Conservation (phyloP, 148 eudicot genomes). For the Arbutus unedo region DNA sequence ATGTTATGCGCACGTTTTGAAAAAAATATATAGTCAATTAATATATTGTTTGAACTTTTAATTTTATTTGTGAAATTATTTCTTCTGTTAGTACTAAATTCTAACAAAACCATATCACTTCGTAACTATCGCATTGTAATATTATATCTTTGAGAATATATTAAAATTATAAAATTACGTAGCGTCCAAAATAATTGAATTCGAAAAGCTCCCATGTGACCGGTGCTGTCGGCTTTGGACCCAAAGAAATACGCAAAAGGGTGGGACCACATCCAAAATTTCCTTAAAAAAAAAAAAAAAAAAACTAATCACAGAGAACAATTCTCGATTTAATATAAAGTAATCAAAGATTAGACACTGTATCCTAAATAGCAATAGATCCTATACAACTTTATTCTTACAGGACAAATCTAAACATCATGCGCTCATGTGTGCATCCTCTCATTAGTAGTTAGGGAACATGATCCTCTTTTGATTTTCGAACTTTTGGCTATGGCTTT, state of each 20-base stretch:
- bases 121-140: too few relatives aligned
- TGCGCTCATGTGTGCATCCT: neutral
- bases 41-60: too few relatives aligned
- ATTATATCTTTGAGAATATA: neutral
- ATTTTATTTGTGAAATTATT: too few relatives aligned
- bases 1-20: too few relatives aligned
- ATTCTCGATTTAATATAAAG: conserved; percentile 1
- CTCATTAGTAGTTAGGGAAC: conserved; percentile 11
- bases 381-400: neutral
- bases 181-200: conserved; percentile 14
- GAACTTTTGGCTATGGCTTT: neutral
- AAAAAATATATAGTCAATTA: too few relatives aligned
- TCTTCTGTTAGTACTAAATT: too few relatives aligned
- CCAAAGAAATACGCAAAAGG: neutral
- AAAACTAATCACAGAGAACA: neutral
- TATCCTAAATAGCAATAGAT: neutral
- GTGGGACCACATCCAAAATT: neutral
- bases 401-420: neutral
- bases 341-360: neutral
- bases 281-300: conserved; percentile 2
- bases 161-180: neutral
- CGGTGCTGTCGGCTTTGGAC: neutral
- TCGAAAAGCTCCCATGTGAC: conserved; percentile 1
- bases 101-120: too few relatives aligned
- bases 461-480: neutral